phyloP scores from a whole-genome alignment of 345 rosid species.

The Rhizophora mangle region DNA sequence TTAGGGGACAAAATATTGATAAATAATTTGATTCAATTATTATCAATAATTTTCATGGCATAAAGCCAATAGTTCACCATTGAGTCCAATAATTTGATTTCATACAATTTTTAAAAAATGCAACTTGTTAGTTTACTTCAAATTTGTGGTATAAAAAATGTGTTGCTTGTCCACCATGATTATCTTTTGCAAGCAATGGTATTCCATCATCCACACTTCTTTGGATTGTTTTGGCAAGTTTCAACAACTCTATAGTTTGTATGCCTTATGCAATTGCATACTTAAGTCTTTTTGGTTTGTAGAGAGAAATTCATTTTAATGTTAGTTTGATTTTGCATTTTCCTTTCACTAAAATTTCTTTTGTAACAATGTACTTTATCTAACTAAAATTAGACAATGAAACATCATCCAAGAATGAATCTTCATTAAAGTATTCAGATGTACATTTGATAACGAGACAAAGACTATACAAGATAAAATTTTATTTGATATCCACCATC shows the following conservation, averaged over 20 bases:
- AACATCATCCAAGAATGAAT: not conserved
- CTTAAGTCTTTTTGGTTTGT: conserved; percentile 11
- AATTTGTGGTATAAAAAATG: too few relatives aligned
- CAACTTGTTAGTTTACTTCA: conserved; percentile 3
- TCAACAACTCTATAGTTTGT: conserved; percentile 34
- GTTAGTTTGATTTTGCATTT: not conserved
- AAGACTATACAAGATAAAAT: conserved; percentile 9
- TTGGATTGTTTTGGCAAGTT: conserved; percentile 36
- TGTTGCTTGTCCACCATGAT: too few relatives aligned
- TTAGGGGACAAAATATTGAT: not conserved
- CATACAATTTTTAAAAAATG: conserved; percentile 11
- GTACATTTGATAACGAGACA: not conserved
- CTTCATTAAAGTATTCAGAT: too few relatives aligned
- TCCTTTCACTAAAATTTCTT: conserved; percentile 13
- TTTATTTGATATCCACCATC: not conserved
- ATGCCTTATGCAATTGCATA: too few relatives aligned
- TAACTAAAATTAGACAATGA: conserved; percentile 27
- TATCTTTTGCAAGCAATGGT: too few relatives aligned
- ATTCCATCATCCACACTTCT: conserved; percentile 23
- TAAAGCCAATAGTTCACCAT: too few relatives aligned
- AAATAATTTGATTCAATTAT: conserved; percentile 26
- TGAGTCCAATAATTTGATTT: conserved; percentile 25
- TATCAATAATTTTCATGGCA: conserved; percentile 26
- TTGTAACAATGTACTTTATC: conserved; percentile 15
- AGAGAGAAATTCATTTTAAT: not conserved